Evolutionary conservation across 2,329 filamentous ascomycete species (phyloP).

Genomic region (Nectriaceae sp.): DNA sequence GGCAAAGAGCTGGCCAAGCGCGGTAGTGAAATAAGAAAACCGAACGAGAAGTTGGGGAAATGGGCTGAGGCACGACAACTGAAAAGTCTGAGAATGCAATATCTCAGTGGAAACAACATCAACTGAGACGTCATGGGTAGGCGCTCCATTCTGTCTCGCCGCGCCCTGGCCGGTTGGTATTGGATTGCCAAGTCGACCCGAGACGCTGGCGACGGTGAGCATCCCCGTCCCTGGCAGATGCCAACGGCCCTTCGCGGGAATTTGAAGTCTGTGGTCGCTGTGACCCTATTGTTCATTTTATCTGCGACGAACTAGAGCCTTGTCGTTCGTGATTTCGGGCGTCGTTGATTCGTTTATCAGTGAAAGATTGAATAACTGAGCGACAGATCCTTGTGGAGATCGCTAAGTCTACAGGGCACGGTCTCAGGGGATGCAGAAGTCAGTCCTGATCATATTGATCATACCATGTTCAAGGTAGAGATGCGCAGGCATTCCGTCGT

Average conservation of each 20-base stretch:
- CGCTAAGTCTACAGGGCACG: too few species aligned
- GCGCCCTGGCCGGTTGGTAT: background rate
- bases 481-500: constrained; percentile 19
- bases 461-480: constrained; percentile 11
- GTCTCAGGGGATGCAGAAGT: constrained; percentile 15
- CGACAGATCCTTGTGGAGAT: too few species aligned
- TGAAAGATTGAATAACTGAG: too few species aligned
- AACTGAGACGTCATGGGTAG: background rate
- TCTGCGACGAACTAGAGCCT: constrained; percentile 26
- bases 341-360: too few species aligned
- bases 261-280: background rate
- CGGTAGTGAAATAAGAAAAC: too few species aligned
- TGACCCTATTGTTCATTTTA: constrained; percentile 28
- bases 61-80: constrained; percentile 5
- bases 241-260: constrained; percentile 14
- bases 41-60: constrained; percentile 5
- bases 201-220: constrained; percentile 1
- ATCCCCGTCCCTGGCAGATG: constrained; percentile 19
- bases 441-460: constrained; percentile 12
- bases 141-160: constrained; percentile 5
- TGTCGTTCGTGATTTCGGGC: too few species aligned
- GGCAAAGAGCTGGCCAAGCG: too few species aligned
- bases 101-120: background rate
- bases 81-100: background rate
- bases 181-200: background rate